Percentiles rank a stretch among this genome's conserved stretches.
Conservation (phyloP, 176 grass and related monocot species). For the Canna indica region DNA sequence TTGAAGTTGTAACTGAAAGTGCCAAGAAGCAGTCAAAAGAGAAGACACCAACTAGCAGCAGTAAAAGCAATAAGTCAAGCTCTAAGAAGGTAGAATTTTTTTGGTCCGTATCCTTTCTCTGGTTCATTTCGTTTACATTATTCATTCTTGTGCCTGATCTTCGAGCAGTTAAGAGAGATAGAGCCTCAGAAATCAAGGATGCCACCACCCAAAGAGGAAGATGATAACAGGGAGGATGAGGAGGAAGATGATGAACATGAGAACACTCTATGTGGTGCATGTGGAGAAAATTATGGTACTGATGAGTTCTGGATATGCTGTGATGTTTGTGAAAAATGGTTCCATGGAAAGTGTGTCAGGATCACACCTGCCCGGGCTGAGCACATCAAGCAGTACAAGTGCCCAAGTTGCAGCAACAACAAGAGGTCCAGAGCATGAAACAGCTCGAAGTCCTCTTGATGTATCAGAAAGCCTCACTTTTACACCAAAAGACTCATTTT, state of each 20-base stretch:
- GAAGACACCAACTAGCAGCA: slow-evolving; percentile 27
- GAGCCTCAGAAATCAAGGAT: slow-evolving; percentile 16
- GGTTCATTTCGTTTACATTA: neutral
- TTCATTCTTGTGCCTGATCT: neutral
- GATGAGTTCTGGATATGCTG: slow-evolving; percentile 48
- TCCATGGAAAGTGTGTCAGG: slow-evolving; percentile 39
- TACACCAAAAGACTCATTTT: neutral
- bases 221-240: slow-evolving; percentile 25
- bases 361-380: slow-evolving; percentile 37
- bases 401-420: slow-evolving; percentile 32
- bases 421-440: slow-evolving; percentile 24
- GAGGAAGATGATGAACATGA: slow-evolving; percentile 28
- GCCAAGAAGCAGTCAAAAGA: slow-evolving; percentile 32
- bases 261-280: slow-evolving; percentile 32
- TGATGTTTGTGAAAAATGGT: slow-evolving; percentile 35
- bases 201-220: slow-evolving; percentile 28
- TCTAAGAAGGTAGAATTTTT: slow-evolving; percentile 28
- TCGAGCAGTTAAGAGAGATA: slow-evolving; percentile 16
- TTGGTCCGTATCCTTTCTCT: neutral
- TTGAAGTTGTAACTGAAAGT: slow-evolving; percentile 37
- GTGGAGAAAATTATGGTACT: slow-evolving; percentile 29
- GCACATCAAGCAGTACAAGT: slow-evolving; percentile 49
- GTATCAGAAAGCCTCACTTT: neutral
- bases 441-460: neutral
- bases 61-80: slow-evolving; percentile 34